Conservation (phyloP, 306 rosid species). For the Ormosia semicastrata region DNA sequence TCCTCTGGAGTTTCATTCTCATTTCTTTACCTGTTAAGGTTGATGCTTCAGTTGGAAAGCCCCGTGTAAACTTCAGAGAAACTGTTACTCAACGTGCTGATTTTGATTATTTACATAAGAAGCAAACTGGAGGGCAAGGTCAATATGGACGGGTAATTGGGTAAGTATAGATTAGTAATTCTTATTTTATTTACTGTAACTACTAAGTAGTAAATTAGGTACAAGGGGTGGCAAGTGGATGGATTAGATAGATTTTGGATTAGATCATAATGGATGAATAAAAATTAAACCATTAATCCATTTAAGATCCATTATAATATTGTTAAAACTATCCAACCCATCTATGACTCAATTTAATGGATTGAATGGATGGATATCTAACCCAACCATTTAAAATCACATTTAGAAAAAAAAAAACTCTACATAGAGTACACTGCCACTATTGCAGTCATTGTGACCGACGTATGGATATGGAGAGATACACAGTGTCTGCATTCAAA, state of each 20-base stretch:
- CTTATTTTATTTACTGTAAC: not conserved
- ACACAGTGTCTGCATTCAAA: not conserved
- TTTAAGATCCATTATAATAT: not conserved
- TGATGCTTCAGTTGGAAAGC: constrained; percentile 96
- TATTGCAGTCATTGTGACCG: not conserved
- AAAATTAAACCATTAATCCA: not conserved
- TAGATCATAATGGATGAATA: not conserved
- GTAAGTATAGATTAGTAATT: constrained; percentile 45
- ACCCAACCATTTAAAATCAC: not conserved
- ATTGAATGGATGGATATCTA: not conserved
- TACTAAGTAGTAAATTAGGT: not conserved
- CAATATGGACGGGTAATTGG: constrained; percentile 98
- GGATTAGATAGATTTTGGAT: not conserved
- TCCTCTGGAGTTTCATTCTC: constrained; percentile 19
- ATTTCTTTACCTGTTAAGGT: constrained; percentile 52
- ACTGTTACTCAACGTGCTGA: constrained; percentile 91
- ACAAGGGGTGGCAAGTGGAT: not conserved
- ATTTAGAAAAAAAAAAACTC: too few species aligned
- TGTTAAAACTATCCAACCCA: not conserved
- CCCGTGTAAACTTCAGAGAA: constrained; percentile 99
- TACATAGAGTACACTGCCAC: not conserved
- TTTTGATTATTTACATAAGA: constrained; percentile 95
- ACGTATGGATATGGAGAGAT: not conserved
- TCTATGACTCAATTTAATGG: not conserved
- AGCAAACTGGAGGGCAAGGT: constrained; percentile 97